A percentile compares a stretch with the other conserved stretches of the same genome.
phyloP scores from a whole-genome alignment of 495 filamentous ascomycete species.

The Parachaetomium inaequale region DNA sequence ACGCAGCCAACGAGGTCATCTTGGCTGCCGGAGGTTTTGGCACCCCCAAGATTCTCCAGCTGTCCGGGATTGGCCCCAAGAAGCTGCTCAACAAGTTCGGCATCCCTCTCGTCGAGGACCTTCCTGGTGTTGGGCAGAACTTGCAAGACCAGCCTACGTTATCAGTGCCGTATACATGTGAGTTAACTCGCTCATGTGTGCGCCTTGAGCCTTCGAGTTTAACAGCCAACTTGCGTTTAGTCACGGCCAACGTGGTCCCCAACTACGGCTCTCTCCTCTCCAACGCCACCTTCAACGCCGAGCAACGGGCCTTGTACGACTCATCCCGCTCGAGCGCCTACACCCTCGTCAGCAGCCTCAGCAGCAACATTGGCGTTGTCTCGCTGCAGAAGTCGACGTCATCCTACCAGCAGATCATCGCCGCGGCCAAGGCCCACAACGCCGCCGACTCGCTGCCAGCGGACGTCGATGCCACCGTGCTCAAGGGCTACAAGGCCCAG shows the following conservation, averaged over 20 bases:
- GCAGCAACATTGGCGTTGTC: conserved; percentile 36
- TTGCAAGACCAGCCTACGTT: conserved; percentile 47
- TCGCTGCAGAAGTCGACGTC: conserved; percentile 34
- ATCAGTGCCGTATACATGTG: conserved; percentile 28
- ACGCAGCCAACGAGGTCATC: conserved; percentile 52
- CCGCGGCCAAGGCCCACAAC: conserved; percentile 29
- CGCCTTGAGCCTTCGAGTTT: neutral
- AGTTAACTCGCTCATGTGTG: conserved; percentile 23
- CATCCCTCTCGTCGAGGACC: conserved; percentile 65
- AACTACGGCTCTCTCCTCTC: conserved; percentile 32
- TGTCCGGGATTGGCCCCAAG: conserved; percentile 70
- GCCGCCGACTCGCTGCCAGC: conserved; percentile 36
- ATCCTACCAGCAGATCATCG: conserved; percentile 30
- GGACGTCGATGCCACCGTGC: conserved; percentile 36
- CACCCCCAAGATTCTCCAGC: conserved; percentile 59
- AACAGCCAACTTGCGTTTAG: conserved; percentile 13
- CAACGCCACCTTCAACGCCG: conserved; percentile 44
- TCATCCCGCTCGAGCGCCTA: conserved; percentile 31
- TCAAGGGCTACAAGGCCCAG: conserved; percentile 34
- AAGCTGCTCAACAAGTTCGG: conserved; percentile 60
- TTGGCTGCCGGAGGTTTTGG: conserved; percentile 55
- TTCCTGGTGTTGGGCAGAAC: conserved; percentile 74
- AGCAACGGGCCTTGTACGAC: conserved; percentile 43
- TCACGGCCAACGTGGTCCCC: conserved; percentile 28
- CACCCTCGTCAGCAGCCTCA: conserved; percentile 32